Conservation (phyloP, 2,329 filamentous ascomycete genomes). For the Penicillium sp. region DNA sequence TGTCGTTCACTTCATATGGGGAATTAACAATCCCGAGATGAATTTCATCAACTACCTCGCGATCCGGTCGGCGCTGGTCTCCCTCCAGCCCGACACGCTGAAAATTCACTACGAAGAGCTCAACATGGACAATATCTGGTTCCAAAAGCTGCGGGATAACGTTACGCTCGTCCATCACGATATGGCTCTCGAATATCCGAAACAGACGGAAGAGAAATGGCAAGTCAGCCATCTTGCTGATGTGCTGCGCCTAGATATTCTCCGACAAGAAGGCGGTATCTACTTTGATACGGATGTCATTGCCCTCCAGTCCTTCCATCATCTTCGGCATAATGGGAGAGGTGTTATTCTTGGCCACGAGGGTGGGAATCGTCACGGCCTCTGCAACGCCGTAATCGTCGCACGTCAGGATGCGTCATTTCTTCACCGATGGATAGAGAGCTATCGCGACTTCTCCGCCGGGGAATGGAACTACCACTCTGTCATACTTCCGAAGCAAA, state of each 20-base stretch:
- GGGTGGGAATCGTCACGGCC: constrained; percentile 40
- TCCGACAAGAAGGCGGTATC: constrained; percentile 38
- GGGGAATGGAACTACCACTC: constrained; percentile 44
- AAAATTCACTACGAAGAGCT: constrained; percentile 44
- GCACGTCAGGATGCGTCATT: constrained; percentile 39
- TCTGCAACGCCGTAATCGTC: constrained; percentile 44
- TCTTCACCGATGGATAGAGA: constrained; percentile 36
- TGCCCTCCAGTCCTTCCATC: constrained; percentile 33
- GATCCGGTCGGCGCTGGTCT: constrained; percentile 39
- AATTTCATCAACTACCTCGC: constrained; percentile 43
- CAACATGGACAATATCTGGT: constrained; percentile 40
- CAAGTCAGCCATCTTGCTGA: constrained; percentile 30
- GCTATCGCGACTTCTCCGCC: constrained; percentile 34
- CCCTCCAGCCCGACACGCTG: constrained; percentile 38
- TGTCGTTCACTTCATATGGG: constrained; percentile 42
- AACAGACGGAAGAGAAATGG: constrained; percentile 23
- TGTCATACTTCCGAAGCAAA: constrained; percentile 35
- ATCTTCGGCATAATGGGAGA: constrained; percentile 29
- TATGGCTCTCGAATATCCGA: constrained; percentile 32
- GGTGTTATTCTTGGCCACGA: constrained; percentile 38
- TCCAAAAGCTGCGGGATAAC: constrained; percentile 34
- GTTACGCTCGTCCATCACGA: constrained; percentile 40
- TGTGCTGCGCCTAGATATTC: constrained; percentile 36
- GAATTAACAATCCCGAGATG: constrained; percentile 39
- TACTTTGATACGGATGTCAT: constrained; percentile 42